A percentile compares a stretch with the other conserved stretches of the same genome.
These are phyloP conservation scores for Metschnikowia sp. DNA, from an alignment of 805 yeast species.

Conservation along the genomic window DNA sequence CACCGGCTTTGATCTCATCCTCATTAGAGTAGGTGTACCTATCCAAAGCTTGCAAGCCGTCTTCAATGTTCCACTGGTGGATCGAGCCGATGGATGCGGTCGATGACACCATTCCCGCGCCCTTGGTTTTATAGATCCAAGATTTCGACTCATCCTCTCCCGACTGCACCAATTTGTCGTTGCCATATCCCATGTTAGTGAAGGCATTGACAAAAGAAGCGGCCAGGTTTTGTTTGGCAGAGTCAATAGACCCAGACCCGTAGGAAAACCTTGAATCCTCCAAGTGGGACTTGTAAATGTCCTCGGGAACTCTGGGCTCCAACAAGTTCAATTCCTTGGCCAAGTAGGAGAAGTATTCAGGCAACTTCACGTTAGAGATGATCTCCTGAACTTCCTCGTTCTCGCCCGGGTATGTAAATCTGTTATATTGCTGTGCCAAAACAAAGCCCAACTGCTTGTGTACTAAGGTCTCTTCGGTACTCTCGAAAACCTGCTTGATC, in stretches of 20 bases:
- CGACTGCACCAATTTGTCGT: constrained; percentile 62
- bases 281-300: constrained; percentile 85
- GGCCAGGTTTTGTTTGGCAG: constrained; percentile 93
- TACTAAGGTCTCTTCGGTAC: constrained; percentile 66
- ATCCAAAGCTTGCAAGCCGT: constrained; percentile 87
- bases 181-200: constrained; percentile 86
- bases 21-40: constrained; percentile 83
- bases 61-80: constrained; percentile 85
- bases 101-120: constrained; percentile 85
- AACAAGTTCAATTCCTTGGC: constrained; percentile 83
- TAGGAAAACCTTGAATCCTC: constrained; percentile 65
- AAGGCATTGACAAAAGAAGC: constrained; percentile 92
- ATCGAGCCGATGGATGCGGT: constrained; percentile 90
- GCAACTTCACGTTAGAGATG: constrained; percentile 72
- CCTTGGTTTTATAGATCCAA: constrained; percentile 92
- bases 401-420: constrained; percentile 60
- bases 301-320: constrained; percentile 93
- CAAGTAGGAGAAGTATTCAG: constrained; percentile 76
- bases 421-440: constrained; percentile 80
- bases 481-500: constrained; percentile 75
- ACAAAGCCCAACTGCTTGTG: constrained; percentile 92
- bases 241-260: constrained; percentile 59
- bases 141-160: constrained; percentile 67
- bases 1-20: constrained; percentile 91
- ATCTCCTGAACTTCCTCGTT: constrained; percentile 77